These are phyloP conservation scores for Litsea cubeba DNA, from an alignment of 164 flowering plant genomes.

Conservation along the genomic window DNA sequence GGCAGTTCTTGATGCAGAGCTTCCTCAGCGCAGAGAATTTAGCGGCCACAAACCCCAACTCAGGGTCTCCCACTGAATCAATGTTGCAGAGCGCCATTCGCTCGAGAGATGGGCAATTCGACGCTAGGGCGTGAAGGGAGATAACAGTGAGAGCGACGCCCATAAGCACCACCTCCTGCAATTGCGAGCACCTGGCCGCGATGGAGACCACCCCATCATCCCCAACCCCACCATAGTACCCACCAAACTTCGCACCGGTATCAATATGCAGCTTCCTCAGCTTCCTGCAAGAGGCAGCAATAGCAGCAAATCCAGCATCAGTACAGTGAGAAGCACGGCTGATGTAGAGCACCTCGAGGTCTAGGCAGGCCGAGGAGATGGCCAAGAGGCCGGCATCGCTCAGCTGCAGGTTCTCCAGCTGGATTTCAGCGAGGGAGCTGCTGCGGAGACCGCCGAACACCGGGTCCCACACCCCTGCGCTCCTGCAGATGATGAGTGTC, in stretches of 20 bases:
- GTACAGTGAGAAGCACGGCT: conserved; percentile 26
- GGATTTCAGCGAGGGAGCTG: conserved; percentile 12
- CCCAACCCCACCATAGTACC: conserved; percentile 13
- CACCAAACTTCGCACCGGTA: conserved; percentile 21
- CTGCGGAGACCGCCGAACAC: conserved; percentile 4
- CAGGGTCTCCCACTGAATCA: conserved; percentile 23
- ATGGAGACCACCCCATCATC: conserved; percentile 16
- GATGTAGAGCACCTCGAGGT: conserved; percentile 19
- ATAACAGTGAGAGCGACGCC: conserved; percentile 12
- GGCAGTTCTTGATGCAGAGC: conserved; percentile 17
- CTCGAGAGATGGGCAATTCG: conserved; percentile 23
- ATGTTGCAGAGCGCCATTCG: conserved; percentile 30
- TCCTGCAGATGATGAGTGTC: conserved; percentile 20
- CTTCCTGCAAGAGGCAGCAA: conserved; percentile 22
- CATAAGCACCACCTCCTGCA: conserved; percentile 30
- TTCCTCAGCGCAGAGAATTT: conserved; percentile 17
- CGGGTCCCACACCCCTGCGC: conserved; percentile 26
- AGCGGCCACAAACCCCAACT: conserved; percentile 19
- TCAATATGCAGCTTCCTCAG: conserved; percentile 27
- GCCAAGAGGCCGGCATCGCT: conserved; percentile 22
- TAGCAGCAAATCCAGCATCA: conserved; percentile 18
- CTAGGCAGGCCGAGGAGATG: conserved; percentile 18
- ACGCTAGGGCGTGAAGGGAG: conserved; percentile 16
- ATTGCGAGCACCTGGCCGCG: conserved; percentile 13
- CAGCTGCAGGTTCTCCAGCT: conserved; percentile 26